Base-by-base conservation (phyloP, 768 basidiomycete species). In the Suillus alpinus region DNA sequence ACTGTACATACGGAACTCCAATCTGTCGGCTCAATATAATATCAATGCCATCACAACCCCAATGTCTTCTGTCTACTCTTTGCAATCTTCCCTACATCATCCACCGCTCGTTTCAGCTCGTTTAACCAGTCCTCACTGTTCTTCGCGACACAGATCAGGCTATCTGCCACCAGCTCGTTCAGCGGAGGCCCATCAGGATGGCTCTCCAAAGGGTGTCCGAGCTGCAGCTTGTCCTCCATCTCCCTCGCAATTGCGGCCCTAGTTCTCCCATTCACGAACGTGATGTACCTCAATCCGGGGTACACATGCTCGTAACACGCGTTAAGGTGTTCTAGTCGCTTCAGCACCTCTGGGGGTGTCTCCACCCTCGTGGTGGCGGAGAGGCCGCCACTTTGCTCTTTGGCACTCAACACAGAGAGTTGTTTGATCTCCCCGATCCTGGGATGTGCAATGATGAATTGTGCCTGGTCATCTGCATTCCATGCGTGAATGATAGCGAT, bases 251-350 rank as follows among this genome's bases (percentile, higher is more conserved):
- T 87, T 50, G 72, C 81, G 37, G 81, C 81, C 41, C 94, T 79
- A 62, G 83, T 83, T 61, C 94, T 83, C 37, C 92, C 92, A 68
- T 94, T 93, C 43, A 96, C 95, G 68, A 95, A 97, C 6, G 93
- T 95, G 75, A 97, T 92, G 69, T 94, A 96, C 20, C 91, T 82
- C 64, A 97, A 71, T 3, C 89, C 86, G 0, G 89, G 86, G 68
- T 88, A 96, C 57, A 75, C 75, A 32, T 69, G 76, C 70, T 95
- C 92, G 68, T 95, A 96, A 64, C 84, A 83, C 12, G 77, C 80
- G 65, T 97, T 97, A 55, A 96, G 81, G 65, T 90, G 83, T 36
- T 71, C 81, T 18, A 97, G 81, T 9, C 92, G 84, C 6, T 76
- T 82, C 23, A 96, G 78, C 40, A 95, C 87, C 60, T 86, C 86